Conservation (phyloP, 768 basidiomycete species). For the Boletus pseudo-olivaceus region DNA sequence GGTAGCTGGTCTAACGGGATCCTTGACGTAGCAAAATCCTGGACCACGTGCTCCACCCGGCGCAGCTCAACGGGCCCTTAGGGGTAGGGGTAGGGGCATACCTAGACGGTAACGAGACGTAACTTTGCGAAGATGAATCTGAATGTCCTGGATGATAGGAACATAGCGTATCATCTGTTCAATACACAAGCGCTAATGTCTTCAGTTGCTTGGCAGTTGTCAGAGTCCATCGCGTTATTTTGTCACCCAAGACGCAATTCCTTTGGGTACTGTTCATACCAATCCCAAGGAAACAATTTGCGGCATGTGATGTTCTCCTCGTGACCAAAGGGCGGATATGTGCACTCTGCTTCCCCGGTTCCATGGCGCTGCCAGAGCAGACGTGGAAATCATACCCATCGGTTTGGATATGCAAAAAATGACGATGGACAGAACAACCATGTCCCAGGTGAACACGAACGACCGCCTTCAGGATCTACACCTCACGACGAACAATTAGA, state of each 20-base stretch:
- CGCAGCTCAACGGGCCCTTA: slow-evolving; percentile 78
- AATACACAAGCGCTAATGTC: slow-evolving; percentile 10
- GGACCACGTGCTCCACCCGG: slow-evolving; percentile 94
- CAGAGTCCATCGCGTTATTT: background rate
- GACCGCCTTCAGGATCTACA: too few relatives aligned
- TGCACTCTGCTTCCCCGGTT: background rate
- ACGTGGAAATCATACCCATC: background rate
- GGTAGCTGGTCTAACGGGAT: slow-evolving; percentile 17
- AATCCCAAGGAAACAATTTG: background rate
- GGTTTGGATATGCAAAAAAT: background rate
- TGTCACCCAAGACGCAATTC: background rate
- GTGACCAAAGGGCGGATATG: background rate
- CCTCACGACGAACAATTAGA: too few relatives aligned
- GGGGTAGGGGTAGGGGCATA: slow-evolving; percentile 84
- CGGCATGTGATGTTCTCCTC: background rate
- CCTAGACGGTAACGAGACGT: slow-evolving; percentile 51
- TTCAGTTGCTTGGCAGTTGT: background rate
- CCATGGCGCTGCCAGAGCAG: too few relatives aligned
- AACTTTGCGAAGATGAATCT: slow-evolving; percentile 12
- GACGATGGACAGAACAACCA: too few relatives aligned
- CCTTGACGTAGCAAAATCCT: slow-evolving; percentile 53
- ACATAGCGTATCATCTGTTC: slow-evolving; percentile 22
- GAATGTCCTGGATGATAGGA: slow-evolving; percentile 6
- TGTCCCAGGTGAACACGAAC: too few relatives aligned
- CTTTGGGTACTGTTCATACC: background rate